Conservation (phyloP, 225 moss, liverwort and hornwort genomes). For the Pleurozium schreberi region DNA sequence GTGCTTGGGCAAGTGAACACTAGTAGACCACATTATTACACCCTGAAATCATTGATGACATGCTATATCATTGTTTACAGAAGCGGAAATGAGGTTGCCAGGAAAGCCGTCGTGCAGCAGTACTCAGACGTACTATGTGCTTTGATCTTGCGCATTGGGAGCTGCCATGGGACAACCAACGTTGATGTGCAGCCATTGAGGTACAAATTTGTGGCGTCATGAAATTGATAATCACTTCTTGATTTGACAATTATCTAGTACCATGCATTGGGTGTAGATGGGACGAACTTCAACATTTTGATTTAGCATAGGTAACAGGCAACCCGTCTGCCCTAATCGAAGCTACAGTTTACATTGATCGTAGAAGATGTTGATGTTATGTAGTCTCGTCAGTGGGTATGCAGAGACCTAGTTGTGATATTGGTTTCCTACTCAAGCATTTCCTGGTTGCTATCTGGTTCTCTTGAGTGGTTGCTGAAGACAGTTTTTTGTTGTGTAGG, state of each 20-base stretch:
- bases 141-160: slow-evolving; percentile 83
- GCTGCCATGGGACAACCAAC: slow-evolving; percentile 72
- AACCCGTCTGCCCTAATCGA: neutral
- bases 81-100: slow-evolving; percentile 48
- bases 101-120: slow-evolving; percentile 55
- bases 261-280: neutral
- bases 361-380: neutral
- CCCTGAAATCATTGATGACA: neutral
- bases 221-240: neutral
- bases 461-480: slow-evolving; percentile 1
- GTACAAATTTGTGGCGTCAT: slow-evolving; percentile 16
- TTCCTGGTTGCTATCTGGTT: neutral
- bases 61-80: slow-evolving; percentile 16
- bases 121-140: slow-evolving; percentile 89
- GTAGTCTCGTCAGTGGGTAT: neutral
- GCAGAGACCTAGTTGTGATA: neutral
- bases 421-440: neutral
- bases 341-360: neutral
- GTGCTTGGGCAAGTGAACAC: neutral
- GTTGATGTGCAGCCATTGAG: slow-evolving; percentile 67
- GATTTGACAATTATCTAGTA: neutral
- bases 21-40: neutral
- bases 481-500: slow-evolving; percentile 31
- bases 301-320: neutral
- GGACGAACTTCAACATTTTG: neutral